phyloP scores from a whole-genome alignment of 2,329 filamentous ascomycete species.

The Metarhizium humberi region DNA sequence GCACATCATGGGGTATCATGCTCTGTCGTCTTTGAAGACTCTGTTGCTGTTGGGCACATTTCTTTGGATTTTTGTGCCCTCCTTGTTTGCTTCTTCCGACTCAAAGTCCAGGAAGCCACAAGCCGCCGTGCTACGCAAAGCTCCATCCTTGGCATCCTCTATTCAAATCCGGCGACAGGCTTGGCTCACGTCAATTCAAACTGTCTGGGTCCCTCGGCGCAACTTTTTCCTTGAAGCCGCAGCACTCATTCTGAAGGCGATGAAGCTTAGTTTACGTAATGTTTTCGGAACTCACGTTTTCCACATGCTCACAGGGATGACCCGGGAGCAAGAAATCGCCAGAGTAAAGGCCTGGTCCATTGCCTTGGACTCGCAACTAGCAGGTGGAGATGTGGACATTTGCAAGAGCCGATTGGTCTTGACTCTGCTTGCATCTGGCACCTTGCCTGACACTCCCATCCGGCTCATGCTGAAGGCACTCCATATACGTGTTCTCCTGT shows the following conservation, averaged over 20 bases:
- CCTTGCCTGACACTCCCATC: constrained; percentile 71
- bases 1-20: constrained; percentile 44
- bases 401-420: constrained; percentile 79
- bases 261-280: constrained; percentile 74
- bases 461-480: constrained; percentile 87
- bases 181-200: constrained; percentile 89
- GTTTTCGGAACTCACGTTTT: constrained; percentile 69
- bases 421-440: constrained; percentile 80
- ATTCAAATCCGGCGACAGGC: constrained; percentile 80
- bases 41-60: constrained; percentile 43
- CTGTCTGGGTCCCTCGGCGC: constrained; percentile 82
- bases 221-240: constrained; percentile 79
- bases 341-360: constrained; percentile 89
- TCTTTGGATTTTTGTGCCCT: constrained; percentile 46
- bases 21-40: constrained; percentile 43
- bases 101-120: constrained; percentile 45
- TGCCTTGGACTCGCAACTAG: constrained; percentile 84
- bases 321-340: constrained; percentile 75
- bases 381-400: constrained; percentile 81
- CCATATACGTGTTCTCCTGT: constrained; percentile 82
- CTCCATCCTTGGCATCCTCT: constrained; percentile 68
- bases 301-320: constrained; percentile 68
- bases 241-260: constrained; percentile 68
- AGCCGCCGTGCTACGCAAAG: constrained; percentile 35
- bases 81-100: constrained; percentile 33